Base-by-base conservation (phyloP, 2,329 filamentous ascomycete species). In the Biscogniauxia sp. region DNA sequence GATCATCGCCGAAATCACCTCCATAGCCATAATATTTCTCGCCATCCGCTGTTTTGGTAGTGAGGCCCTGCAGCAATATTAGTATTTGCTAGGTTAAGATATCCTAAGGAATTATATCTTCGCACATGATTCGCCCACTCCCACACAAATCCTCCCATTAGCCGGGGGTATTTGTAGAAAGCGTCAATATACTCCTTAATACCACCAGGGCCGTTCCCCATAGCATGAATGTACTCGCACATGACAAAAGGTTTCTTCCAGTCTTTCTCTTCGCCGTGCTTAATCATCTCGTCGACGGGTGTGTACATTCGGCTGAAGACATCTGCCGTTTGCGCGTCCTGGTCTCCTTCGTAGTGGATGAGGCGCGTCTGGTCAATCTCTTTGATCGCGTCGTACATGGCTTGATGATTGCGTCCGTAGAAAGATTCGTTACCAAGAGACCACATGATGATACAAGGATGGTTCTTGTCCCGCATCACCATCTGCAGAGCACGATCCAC, bases 371-470 rank as follows among this genome's bases (percentile, higher is more conserved):
- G 69, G 61, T 90, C 88, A 13, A 82, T 78, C 0, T 74, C 68
- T 64, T 84, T 86, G 67, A 87, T 83, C 72, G 80, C 86, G 3
- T 87, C 77, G 61, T 88, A 87, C 88, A 91, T 92, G 9, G 84
- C 84, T 54, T 80, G 80, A 59, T 89, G 86, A 61, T 91, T 91
- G 1, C 77, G 76, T 0, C 89, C 89, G 60, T 89, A 90, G 67
- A 89, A 91, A 0, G 88, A 81, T 69, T 91, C 88, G 60, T 91
- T 92, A 0, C 89, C 89, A 0, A 92, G 77, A 19, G 85, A 88
- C 89, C 89, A 92, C 56, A 91, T 83, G 52, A 91, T 83, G 2
- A 92, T 77, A 5, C 80, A 88, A 0, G 88, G 77, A 64, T 90
- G 86, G 56, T 91, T 82, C 65, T 79, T 80, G 63, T 80, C 78